A percentile compares a stretch with the other conserved stretches of the same genome.
Evolutionary conservation across 225 moss, liverwort and hornwort genomes (phyloP).

Genomic region (Pleurozium schreberi): DNA sequence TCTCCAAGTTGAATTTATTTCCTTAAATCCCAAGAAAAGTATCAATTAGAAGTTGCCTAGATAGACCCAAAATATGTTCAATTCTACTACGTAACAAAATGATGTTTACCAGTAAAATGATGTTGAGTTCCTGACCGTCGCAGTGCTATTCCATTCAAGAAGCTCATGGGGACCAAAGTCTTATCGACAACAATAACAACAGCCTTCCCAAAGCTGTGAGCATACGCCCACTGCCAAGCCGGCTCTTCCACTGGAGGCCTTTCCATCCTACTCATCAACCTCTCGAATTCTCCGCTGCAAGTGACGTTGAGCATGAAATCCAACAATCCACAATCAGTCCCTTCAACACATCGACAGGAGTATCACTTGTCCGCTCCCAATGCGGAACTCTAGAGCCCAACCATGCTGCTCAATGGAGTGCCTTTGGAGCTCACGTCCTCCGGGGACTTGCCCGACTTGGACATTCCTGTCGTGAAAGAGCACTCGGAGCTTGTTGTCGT

Average conservation of each 20-base stretch:
- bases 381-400: constrained; percentile 5
- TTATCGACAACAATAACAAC: background rate
- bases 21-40: background rate
- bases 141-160: constrained; percentile 34
- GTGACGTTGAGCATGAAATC: background rate
- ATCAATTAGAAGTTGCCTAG: background rate
- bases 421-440: background rate
- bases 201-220: background rate
- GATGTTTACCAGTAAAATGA: background rate
- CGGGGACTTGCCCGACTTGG: background rate
- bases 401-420: constrained; percentile 3
- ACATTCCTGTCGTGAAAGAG: background rate
- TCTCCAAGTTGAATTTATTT: background rate
- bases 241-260: background rate
- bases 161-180: constrained; percentile 11
- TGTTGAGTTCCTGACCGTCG: background rate
- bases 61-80: background rate
- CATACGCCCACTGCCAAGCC: constrained; percentile 20
- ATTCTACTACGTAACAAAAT: background rate
- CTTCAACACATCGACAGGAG: background rate
- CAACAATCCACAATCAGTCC: background rate
- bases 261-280: constrained; percentile 6
- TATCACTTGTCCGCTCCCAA: constrained; percentile 17
- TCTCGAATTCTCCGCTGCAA: background rate
- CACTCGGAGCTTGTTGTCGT: background rate